phyloP scores from a whole-genome alignment of 768 basidiomycete species.

The Antrodiella citrinella region DNA sequence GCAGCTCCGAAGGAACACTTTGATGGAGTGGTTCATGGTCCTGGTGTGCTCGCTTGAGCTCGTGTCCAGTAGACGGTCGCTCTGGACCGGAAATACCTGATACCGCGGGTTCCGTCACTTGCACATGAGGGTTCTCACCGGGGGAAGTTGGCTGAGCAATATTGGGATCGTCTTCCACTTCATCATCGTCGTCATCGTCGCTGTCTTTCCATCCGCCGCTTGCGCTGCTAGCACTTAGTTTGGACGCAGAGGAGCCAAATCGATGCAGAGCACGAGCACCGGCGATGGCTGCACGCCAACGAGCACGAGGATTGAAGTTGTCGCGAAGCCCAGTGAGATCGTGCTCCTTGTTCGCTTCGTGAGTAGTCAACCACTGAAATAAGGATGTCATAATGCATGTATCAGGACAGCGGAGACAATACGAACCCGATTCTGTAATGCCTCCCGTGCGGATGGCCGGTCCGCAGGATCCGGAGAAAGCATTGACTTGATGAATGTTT shows the following conservation, averaged over 20 bases:
- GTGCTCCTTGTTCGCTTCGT: constrained; percentile 57
- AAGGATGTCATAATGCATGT: not conserved
- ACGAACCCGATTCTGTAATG: constrained; percentile 57
- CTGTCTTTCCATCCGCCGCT: constrained; percentile 28
- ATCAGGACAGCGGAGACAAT: not conserved
- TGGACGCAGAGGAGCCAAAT: constrained; percentile 17
- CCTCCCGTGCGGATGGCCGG: constrained; percentile 69
- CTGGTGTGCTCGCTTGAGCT: constrained; percentile 18
- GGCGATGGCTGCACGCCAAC: constrained; percentile 66
- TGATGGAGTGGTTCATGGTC: constrained; percentile 17
- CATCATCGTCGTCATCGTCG: constrained; percentile 23
- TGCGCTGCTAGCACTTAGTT: constrained; percentile 16
- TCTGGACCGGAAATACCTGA: not conserved
- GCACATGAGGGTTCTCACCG: constrained; percentile 1
- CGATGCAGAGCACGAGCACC: constrained; percentile 33
- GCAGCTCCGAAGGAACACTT: constrained; percentile 12
- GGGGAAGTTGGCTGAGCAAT: not conserved
- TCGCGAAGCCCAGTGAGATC: constrained; percentile 76
- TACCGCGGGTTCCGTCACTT: not conserved
- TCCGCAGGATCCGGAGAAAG: constrained; percentile 62
- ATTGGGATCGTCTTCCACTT: constrained; percentile 22
- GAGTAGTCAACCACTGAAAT: constrained; percentile 64
- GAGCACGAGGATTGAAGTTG: constrained; percentile 69
- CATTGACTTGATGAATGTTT: constrained; percentile 69
- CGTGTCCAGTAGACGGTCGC: constrained; percentile 12